Conservation (phyloP, 2,329 filamentous ascomycete species). For the Domatiomyces globalis region DNA sequence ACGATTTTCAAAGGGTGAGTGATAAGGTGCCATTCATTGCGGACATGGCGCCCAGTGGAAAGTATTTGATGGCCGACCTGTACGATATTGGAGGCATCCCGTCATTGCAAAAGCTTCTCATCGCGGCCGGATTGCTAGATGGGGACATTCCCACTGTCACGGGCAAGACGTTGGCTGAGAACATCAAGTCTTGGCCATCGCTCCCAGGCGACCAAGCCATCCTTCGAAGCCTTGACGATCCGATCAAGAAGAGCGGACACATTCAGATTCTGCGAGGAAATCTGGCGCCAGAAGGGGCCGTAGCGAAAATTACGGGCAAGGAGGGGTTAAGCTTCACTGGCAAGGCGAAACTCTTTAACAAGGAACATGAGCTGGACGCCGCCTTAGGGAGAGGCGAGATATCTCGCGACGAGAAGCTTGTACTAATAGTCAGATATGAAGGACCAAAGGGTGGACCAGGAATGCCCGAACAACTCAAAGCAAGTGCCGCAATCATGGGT, state of each 20-base stretch:
- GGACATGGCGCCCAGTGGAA: slow-evolving; percentile 68
- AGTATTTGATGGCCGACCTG: slow-evolving; percentile 77
- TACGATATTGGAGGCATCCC: slow-evolving; percentile 77
- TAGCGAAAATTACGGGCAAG: slow-evolving; percentile 94
- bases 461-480: slow-evolving; percentile 90
- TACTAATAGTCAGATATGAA: slow-evolving; percentile 84
- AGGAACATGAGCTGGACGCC: slow-evolving; percentile 62
- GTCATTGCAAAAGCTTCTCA: slow-evolving; percentile 70
- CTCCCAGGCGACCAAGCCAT: slow-evolving; percentile 68
- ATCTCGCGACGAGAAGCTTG: slow-evolving; percentile 63
- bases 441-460: slow-evolving; percentile 86
- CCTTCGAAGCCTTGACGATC: slow-evolving; percentile 65
- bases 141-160: slow-evolving; percentile 70
- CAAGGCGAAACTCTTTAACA: slow-evolving; percentile 70
- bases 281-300: slow-evolving; percentile 73
- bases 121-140: slow-evolving; percentile 61
- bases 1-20: slow-evolving; percentile 69
- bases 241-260: slow-evolving; percentile 76
- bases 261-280: slow-evolving; percentile 80
- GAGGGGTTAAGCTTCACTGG: slow-evolving; percentile 75
- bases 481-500: slow-evolving; percentile 82
- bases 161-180: slow-evolving; percentile 68
- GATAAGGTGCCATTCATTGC: slow-evolving; percentile 77
- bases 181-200: slow-evolving; percentile 61
- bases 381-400: slow-evolving; percentile 61